Evolutionary conservation across 2,329 filamentous ascomycete genomes (phyloP).

Genomic region (Thielaviopsis populi): DNA sequence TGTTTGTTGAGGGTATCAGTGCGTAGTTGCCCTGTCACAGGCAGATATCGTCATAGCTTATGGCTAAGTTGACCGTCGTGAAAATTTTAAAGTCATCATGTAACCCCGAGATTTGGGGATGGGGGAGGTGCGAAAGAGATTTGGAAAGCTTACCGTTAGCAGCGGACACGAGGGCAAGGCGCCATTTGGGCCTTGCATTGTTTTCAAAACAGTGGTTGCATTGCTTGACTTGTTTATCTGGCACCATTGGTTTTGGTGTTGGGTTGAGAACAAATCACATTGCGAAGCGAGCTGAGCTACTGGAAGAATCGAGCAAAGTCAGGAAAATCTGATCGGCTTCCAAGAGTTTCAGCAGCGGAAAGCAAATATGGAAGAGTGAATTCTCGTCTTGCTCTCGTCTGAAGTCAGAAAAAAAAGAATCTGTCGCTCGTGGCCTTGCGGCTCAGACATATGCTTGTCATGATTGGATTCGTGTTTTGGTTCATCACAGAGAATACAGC

Average conservation of each 20-base stretch:
- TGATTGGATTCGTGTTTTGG: constrained; percentile 50
- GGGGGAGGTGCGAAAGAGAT: not conserved
- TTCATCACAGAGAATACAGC: constrained; percentile 16
- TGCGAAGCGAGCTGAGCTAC: not conserved
- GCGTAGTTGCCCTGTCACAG: constrained; percentile 30
- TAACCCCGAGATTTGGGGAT: constrained; percentile 2
- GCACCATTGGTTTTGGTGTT: no score
- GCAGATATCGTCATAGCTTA: constrained; percentile 32
- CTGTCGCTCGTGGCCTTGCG: constrained; percentile 27
- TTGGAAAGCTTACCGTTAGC: constrained; percentile 10
- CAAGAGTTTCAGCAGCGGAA: not conserved
- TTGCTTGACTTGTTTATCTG: no score
- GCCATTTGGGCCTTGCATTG: no score
- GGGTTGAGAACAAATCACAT: no score
- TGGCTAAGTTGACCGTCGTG: constrained; percentile 36
- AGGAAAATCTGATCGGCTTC: not conserved
- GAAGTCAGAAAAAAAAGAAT: constrained; percentile 16
- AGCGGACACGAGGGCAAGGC: not conserved
- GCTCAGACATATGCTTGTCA: constrained; percentile 99
- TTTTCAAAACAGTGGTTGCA: no score
- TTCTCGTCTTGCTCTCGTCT: not conserved
- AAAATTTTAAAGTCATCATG: constrained; percentile 30
- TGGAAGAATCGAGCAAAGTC: not conserved
- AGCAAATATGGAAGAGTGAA: not conserved
- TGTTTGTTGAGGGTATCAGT: constrained; percentile 10